Percentiles rank a stretch among this genome's conserved stretches.
phyloP scores from a whole-genome alignment of 208 protist species.

The Leishmania major region DNA sequence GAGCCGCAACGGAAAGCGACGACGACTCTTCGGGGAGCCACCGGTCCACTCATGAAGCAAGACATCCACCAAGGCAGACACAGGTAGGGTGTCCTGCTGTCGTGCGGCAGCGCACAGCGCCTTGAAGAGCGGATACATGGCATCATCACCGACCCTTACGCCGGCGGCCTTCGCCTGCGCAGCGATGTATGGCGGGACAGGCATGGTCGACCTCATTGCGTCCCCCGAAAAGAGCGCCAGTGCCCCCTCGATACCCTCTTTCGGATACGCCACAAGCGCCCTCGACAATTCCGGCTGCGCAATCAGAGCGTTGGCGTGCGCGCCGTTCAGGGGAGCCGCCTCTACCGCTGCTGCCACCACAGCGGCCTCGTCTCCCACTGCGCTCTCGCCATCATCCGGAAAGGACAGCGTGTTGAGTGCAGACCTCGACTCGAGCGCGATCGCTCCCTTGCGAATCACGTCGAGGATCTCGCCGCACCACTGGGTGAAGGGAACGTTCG shows the following conservation, averaged over 20 bases:
- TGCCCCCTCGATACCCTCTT: constrained; percentile 8
- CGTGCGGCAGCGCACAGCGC: constrained; percentile 21
- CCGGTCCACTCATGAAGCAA: constrained; percentile 28
- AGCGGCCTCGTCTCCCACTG: not conserved
- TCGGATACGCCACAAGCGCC: not conserved
- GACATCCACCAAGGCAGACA: constrained; percentile 25
- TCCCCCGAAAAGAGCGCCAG: constrained; percentile 7
- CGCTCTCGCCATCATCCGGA: not conserved
- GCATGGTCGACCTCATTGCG: not conserved
- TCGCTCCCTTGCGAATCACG: constrained; percentile 6
- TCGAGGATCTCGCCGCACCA: constrained; percentile 19
- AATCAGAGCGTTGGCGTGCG: not conserved
- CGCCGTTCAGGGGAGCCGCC: not conserved
- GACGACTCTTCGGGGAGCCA: constrained; percentile 42
- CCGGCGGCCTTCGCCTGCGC: constrained; percentile 17
- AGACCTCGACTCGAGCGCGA: constrained; percentile 3
- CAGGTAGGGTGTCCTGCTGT: constrained; percentile 7
- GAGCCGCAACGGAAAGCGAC: constrained; percentile 20
- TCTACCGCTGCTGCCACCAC: too few species aligned
- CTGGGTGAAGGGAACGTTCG: constrained; percentile 9
- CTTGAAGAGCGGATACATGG: constrained; percentile 25
- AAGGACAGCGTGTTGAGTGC: constrained; percentile 11
- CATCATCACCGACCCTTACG: constrained; percentile 12
- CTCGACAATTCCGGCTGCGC: not conserved
- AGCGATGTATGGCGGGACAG: constrained; percentile 8